phyloP scores from a whole-genome alignment of 805 yeast species.

The Lachancea dasiensis region DNA sequence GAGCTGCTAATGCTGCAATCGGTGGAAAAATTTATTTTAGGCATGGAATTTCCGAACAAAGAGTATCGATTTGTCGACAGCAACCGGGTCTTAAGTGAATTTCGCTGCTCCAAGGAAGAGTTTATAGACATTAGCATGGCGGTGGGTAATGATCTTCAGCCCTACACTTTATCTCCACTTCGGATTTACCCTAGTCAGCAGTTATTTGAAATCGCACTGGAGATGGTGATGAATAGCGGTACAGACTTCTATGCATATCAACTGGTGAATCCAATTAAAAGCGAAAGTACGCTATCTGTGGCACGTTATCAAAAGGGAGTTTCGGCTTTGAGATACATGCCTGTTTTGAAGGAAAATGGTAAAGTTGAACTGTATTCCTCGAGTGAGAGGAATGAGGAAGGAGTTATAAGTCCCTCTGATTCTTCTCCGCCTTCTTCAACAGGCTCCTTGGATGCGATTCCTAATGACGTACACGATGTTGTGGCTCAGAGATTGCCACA shows the following conservation, averaged over 20 bases:
- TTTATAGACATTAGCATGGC: slow-evolving; percentile 71
- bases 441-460: slow-evolving; percentile 34
- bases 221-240: slow-evolving; percentile 37
- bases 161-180: slow-evolving; percentile 48
- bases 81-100: slow-evolving; percentile 49
- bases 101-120: slow-evolving; percentile 56
- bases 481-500: slow-evolving; percentile 82
- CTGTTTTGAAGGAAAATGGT: slow-evolving; percentile 67
- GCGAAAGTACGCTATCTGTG: slow-evolving; percentile 35
- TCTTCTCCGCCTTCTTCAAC: slow-evolving; percentile 11
- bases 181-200: slow-evolving; percentile 30
- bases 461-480: slow-evolving; percentile 75
- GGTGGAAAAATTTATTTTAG: slow-evolving; percentile 65
- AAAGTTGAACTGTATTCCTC: slow-evolving; percentile 50
- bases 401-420: neutral
- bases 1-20: slow-evolving; percentile 60
- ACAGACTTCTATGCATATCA: slow-evolving; percentile 43
- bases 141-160: slow-evolving; percentile 74
- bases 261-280: slow-evolving; percentile 34
- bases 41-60: slow-evolving; percentile 59
- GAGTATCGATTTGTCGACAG: slow-evolving; percentile 66
- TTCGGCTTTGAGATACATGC: slow-evolving; percentile 63
- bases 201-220: slow-evolving; percentile 35
- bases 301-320: slow-evolving; percentile 60
- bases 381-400: slow-evolving; percentile 23